A percentile compares a stretch with the other conserved stretches of the same genome.
Conservation (phyloP, 1,284 basidiomycete species). For the Moesziomyces antarcticus region DNA sequence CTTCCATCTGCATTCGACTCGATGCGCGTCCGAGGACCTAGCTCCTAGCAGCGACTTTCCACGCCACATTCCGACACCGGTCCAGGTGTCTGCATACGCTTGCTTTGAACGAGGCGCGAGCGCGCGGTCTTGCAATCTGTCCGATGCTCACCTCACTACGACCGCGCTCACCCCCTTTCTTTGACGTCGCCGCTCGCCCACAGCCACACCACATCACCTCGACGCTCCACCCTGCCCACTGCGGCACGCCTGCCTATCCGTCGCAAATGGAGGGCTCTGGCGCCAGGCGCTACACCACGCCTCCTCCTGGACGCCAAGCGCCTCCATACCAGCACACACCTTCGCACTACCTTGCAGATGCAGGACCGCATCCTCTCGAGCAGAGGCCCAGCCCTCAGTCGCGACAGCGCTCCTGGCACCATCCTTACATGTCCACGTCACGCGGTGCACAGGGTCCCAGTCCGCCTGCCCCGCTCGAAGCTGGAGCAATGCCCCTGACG, state of each 20-base stretch:
- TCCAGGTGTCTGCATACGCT: not conserved
- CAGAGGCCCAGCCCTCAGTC: conserved; percentile 35
- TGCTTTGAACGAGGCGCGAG: not conserved
- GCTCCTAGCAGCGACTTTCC: too few relatives aligned
- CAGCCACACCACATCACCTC: not conserved
- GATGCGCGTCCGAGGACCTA: too few relatives aligned
- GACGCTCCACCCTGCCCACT: not conserved
- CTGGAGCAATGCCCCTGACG: conserved; percentile 4
- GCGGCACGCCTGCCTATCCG: not conserved
- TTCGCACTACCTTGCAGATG: not conserved
- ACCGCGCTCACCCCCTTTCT: conserved; percentile 30
- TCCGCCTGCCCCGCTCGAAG: conserved; percentile 17
- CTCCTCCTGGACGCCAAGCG: conserved; percentile 8
- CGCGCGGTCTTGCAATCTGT: conserved; percentile 14
- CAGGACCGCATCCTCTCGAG: conserved; percentile 8
- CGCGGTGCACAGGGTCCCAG: conserved; percentile 21
- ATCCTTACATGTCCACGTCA: conserved; percentile 28
- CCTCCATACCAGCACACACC: conserved; percentile 1
- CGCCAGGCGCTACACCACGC: conserved; percentile 23
- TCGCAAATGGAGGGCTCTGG: conserved; percentile 23
- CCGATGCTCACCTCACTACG: conserved; percentile 42
- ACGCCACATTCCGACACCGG: too few relatives aligned
- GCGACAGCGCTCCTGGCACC: conserved; percentile 45
- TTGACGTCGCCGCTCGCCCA: conserved; percentile 10
- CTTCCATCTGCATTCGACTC: too few relatives aligned